Evolutionary conservation across 306 rosid genomes (phyloP).

Genomic region (Purshia tridentata): DNA sequence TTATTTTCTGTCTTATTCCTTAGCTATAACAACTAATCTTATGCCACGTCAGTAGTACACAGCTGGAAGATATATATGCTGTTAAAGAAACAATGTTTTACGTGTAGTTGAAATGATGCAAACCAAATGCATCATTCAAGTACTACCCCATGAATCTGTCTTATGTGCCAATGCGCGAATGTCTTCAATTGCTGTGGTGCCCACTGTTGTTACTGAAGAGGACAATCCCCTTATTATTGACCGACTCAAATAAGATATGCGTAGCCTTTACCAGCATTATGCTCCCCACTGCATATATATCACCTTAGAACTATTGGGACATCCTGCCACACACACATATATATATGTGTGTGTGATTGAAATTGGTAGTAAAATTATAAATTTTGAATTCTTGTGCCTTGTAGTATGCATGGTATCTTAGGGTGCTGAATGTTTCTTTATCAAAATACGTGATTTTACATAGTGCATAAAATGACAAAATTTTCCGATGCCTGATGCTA

Average conservation of each 20-base stretch:
- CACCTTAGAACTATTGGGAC: background rate
- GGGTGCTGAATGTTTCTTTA: too few species aligned
- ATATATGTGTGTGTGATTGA: background rate
- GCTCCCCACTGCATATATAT: too few species aligned
- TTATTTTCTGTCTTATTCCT: background rate
- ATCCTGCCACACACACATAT: background rate
- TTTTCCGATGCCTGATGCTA: too few species aligned
- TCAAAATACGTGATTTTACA: too few species aligned
- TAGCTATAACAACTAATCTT: background rate
- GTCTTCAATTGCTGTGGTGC: conserved; percentile 31
- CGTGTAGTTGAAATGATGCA: conserved; percentile 19
- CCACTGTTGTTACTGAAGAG: conserved; percentile 31
- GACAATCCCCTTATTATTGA: conserved; percentile 25
- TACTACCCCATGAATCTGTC: conserved; percentile 16
- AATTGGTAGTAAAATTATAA: background rate
- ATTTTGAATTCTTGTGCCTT: background rate
- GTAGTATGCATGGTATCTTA: background rate
- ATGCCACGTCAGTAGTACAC: background rate
- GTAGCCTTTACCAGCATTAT: too few species aligned
- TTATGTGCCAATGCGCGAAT: conserved; percentile 20
- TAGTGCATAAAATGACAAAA: too few species aligned
- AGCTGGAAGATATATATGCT: background rate
- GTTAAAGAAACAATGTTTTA: background rate
- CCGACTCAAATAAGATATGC: conserved; percentile 18
- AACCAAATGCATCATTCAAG: conserved; percentile 13